Percentiles rank a stretch among this genome's conserved stretches.
Evolutionary conservation across 208 protist species (phyloP).

Genomic region (Spironucleus salmonicida): DNA sequence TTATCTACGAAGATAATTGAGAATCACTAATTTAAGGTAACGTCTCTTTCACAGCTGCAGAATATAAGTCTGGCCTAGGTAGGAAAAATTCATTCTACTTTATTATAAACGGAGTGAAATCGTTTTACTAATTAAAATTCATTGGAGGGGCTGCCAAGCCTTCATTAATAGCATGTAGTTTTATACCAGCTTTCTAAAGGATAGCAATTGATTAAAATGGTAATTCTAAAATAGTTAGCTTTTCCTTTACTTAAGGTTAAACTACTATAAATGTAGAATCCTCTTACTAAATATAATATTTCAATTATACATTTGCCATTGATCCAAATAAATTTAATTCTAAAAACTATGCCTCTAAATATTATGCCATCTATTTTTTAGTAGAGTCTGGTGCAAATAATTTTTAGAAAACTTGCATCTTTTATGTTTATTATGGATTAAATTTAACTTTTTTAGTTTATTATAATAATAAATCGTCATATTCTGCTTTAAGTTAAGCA

Average conservation of each 20-base stretch:
- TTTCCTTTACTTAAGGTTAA: not conserved
- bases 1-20: not conserved
- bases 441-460: not conserved
- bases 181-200: not conserved
- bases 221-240: not conserved
- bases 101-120: not conserved
- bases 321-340: not conserved
- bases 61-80: slow-evolving; percentile 1
- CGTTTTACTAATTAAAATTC: not conserved
- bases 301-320: not conserved
- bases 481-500: not conserved
- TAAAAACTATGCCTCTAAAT: not conserved
- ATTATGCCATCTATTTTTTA: not conserved
- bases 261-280: not conserved
- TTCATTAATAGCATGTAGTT: not conserved
- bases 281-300: not conserved
- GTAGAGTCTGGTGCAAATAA: no score
- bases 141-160: not conserved
- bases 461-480: not conserved
- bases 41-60: not conserved
- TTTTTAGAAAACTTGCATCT: not conserved
- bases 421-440: not conserved
- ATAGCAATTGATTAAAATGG: not conserved
- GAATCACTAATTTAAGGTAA: not conserved
- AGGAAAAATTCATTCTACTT: not conserved